Conservation (phyloP, 1,284 basidiomycete species). For the Fomitiporia mediterranea region DNA sequence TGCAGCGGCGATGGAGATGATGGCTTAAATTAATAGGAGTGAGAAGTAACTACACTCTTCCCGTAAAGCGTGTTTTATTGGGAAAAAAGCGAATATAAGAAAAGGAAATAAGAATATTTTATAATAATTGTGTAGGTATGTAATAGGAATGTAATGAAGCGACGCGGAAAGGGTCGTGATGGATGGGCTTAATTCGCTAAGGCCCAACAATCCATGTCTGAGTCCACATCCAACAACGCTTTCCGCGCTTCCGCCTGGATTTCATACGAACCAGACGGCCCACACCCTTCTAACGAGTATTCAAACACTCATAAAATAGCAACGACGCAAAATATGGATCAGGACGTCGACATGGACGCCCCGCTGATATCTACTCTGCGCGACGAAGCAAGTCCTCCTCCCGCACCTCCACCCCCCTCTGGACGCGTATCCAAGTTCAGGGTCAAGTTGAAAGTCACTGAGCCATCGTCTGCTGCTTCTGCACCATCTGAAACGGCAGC, state of each 20-base stretch:
- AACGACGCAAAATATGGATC: conserved; percentile 6
- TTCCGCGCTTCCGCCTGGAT: conserved; percentile 19
- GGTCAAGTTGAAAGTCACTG: conserved; percentile 47
- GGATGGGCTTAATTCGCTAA: too few species aligned
- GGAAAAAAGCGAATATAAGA: too few species aligned
- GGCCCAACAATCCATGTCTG: neutral
- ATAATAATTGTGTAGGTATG: too few species aligned
- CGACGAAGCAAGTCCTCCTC: conserved; percentile 65
- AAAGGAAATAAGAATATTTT: too few species aligned
- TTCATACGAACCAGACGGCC: conserved; percentile 10
- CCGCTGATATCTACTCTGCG: conserved; percentile 72
- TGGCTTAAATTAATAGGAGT: too few species aligned
- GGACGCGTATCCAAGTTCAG: conserved; percentile 39
- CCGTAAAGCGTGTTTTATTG: too few species aligned
- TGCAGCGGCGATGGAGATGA: too few species aligned
- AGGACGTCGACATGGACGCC: conserved; percentile 60
- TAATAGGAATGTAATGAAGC: too few species aligned
- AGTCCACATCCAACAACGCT: neutral
- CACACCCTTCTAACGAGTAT: neutral
- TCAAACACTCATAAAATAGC: neutral
- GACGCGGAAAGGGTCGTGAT: too few species aligned
- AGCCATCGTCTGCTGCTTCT: conserved; percentile 21
- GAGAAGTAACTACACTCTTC: too few species aligned
- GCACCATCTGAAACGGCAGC: neutral
- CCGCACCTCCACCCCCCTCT: conserved; percentile 29